A percentile compares a stretch with the other conserved stretches of the same genome.
Conservation (phyloP, 371 early-diverging fungal species). For the Mucor lusitanicus region DNA sequence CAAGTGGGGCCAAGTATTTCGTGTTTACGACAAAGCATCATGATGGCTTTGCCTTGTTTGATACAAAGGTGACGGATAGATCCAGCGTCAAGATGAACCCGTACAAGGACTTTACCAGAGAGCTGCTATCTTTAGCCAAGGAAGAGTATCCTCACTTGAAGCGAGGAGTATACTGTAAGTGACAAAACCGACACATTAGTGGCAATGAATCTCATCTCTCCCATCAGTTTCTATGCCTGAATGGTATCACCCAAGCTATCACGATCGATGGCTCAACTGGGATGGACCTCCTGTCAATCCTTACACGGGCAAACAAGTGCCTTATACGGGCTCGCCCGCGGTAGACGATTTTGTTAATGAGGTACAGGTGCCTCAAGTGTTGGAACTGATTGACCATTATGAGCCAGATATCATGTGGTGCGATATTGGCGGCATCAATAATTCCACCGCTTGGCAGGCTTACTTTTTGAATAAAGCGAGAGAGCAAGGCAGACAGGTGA, state of each 20-base stretch:
- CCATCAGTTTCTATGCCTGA: slow-evolving; percentile 38
- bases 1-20: slow-evolving; percentile 33
- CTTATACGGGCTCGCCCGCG: slow-evolving; percentile 23
- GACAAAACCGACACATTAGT: too few relatives aligned
- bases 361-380: slow-evolving; percentile 36
- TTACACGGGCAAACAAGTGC: slow-evolving; percentile 16
- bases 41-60: slow-evolving; percentile 38
- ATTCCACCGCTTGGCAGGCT: slow-evolving; percentile 36
- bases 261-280: slow-evolving; percentile 22
- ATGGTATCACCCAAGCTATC: slow-evolving; percentile 39
- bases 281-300: slow-evolving; percentile 34
- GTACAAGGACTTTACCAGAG: slow-evolving; percentile 28
- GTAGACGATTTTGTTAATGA: slow-evolving; percentile 35
- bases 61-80: slow-evolving; percentile 29
- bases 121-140: slow-evolving; percentile 24
- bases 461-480: slow-evolving; percentile 26
- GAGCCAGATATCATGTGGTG: slow-evolving; percentile 42
- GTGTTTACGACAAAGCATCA: slow-evolving; percentile 45
- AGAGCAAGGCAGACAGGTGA: slow-evolving; percentile 18
- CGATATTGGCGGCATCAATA: slow-evolving; percentile 42
- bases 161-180: slow-evolving; percentile 38
- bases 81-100: slow-evolving; percentile 25
- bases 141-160: slow-evolving; percentile 25
- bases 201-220: background rate
- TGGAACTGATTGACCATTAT: slow-evolving; percentile 28